Conservation (phyloP, 2,329 filamentous ascomycete species). For the Aspergillus niger region DNA sequence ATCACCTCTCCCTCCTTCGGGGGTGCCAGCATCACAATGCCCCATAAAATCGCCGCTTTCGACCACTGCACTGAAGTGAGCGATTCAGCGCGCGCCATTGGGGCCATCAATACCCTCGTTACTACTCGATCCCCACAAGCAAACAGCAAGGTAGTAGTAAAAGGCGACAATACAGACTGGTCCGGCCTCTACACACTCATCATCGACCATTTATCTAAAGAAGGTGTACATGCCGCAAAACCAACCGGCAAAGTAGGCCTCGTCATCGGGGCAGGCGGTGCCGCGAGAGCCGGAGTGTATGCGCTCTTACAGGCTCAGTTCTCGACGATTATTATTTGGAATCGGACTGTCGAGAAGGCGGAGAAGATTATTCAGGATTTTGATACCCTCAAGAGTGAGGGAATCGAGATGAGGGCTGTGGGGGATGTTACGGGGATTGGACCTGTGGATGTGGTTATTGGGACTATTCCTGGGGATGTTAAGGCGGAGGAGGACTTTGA, state of each 20-base stretch:
- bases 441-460: background rate
- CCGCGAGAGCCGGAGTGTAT: background rate
- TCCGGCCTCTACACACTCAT: background rate
- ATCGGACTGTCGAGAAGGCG: background rate
- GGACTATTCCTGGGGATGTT: background rate
- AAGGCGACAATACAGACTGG: background rate
- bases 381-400: background rate
- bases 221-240: background rate
- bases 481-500: background rate
- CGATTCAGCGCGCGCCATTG: background rate
- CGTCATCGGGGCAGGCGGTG: background rate
- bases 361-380: background rate
- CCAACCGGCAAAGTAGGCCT: background rate
- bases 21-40: slow-evolving; percentile 72
- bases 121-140: background rate
- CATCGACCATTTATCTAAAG: background rate
- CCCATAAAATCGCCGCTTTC: slow-evolving; percentile 19
- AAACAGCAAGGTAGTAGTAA: background rate
- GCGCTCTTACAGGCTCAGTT: background rate
- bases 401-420: background rate
- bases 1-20: slow-evolving; percentile 72
- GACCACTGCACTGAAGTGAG: background rate
- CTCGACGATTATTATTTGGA: background rate
- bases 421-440: background rate
- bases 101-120: background rate